Evolutionary conservation across 352 stramenopile genomes (phyloP), one percentile per base, ranked within the genome.

Genomic region (Globisporangium irregulare): DNA sequence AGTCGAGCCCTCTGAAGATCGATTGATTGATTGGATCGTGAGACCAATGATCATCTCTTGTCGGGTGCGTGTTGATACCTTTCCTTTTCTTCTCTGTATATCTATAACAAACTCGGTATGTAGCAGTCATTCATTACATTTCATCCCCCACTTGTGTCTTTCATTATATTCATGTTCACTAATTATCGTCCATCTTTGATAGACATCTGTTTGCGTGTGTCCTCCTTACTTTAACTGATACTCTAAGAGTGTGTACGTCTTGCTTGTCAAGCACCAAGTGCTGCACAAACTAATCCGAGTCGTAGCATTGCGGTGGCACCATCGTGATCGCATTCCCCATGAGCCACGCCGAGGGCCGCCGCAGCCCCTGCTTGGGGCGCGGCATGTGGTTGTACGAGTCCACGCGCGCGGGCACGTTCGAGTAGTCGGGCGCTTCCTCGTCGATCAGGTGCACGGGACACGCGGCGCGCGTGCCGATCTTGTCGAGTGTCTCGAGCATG

Each of bases 371-470:
- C 56, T 82, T 84, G 22, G 78, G 77, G 25, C 73, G 81, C n/a
- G 67, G 69, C 10, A 81, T 73, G 67, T 81, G 76, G 62, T 90
- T 90, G 72, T 87, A 85, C 60, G 76, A 83, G 68, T 90, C 81
- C 24, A 90, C 81, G 29, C 78, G 78, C 32, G 80, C 73, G 41
- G 69, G 75, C 8, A 91, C 72, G 27, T 74, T 71, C 14, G 81
- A 90, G 55, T 89, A 90, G 57, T 87, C 80, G 4, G 77, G 75
- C 27, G 79, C 70, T n/a, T 78, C 70, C 51, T 87, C 78, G 24
- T 86, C 73, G 41, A 93, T 75, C 51, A 91, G 63, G 38, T 90
- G 85, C 63, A 93, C 80, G 25, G 82, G 84, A 62, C 82, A 91
- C 10, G 82, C 80, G 41, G 81, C 80, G 69, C 85, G 79, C 27